These are phyloP conservation scores for Huntiella abstrusa DNA, from an alignment of 2,329 filamentous ascomycete genomes.

Conservation along the genomic window DNA sequence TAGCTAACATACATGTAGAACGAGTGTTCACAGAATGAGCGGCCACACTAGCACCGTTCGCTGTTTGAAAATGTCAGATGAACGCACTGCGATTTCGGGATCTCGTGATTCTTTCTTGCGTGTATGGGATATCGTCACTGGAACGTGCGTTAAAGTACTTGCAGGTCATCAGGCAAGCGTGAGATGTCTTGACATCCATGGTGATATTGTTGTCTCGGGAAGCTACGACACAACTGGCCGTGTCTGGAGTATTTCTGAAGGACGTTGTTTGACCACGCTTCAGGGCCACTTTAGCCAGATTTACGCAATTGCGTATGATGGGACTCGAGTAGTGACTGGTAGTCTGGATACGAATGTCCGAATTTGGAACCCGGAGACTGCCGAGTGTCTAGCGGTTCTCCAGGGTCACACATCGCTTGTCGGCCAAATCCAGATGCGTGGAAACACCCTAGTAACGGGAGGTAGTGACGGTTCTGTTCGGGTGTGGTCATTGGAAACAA, in stretches of 20 bases:
- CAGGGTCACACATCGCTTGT: constrained; percentile 95
- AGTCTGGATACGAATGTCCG: constrained; percentile 92
- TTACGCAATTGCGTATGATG: constrained; percentile 95
- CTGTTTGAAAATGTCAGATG: constrained; percentile 93
- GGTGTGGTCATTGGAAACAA: constrained; percentile 85
- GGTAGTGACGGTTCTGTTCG: constrained; percentile 91
- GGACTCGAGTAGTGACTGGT: constrained; percentile 78
- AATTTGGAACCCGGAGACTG: constrained; percentile 85
- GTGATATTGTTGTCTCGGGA: constrained; percentile 91
- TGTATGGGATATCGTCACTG: constrained; percentile 84
- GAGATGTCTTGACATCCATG: constrained; percentile 84
- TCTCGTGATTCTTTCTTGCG: constrained; percentile 86
- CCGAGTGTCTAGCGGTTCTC: constrained; percentile 77
- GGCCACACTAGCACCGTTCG: constrained; percentile 94
- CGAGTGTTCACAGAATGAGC: constrained; percentile 57
- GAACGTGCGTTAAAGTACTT: constrained; percentile 76
- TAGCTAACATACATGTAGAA: constrained; percentile 8
- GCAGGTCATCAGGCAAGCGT: constrained; percentile 93
- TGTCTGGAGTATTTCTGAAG: constrained; percentile 96
- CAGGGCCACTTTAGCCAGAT: constrained; percentile 96
- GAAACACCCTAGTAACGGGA: constrained; percentile 85
- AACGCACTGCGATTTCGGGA: constrained; percentile 85
- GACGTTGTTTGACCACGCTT: constrained; percentile 74
- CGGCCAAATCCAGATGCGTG: constrained; percentile 87
- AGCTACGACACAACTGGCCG: constrained; percentile 95